Base-by-base conservation (phyloP, 2,329 filamentous ascomycete species). In the Lasiodiplodia gonubiensis region DNA sequence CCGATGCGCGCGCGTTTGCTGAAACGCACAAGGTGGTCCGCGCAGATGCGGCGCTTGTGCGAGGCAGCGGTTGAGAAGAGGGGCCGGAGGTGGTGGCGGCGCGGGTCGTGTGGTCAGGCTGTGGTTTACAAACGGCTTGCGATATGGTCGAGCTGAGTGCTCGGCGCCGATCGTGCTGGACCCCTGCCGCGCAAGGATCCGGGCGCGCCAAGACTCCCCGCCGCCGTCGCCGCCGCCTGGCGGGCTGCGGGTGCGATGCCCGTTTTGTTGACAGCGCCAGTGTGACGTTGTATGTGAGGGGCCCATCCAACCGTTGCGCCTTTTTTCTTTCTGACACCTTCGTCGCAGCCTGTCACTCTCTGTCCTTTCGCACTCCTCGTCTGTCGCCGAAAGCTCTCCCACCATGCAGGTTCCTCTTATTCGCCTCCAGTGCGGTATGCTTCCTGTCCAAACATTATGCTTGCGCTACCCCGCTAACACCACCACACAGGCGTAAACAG, bases 401-500 rank as follows among this genome's bases (percentile, higher is more conserved):
- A 33, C 52, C 37, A 87, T 94, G 86, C 91, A 91, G 76, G 88
- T 95, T 69, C 94, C 94, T 75, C 83, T 98, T 64, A 86, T 97
- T 78, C 89, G 93, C 73, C 88, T 98, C 71, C 89, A 92, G 79
- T 94, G 92, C 83, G 87, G 88, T 90, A 78, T 37, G 27, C 23
- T 21, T 21, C 6, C 21, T 23, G 25, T 46, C 46, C 30, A 14
- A 60, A 23, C 73, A 12, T 51, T 10, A 21, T 5, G 6, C 18
- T n/a, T 25, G 6, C 11, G 7, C 66, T 68, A 51, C 73, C 75
- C 72, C 75, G 71, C 70, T 74, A 66, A 72, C 67, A n/a, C 46
- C 42, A 65, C 68, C n/a, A 5, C n/a, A 12, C 70, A 90, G 95
- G 94, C 76, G 93, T 97, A 76, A 98, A 98, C 81, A 97, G 94